These are phyloP conservation scores for Clavulina sp. DNA, from an alignment of 768 basidiomycete genomes.

Conservation along the genomic window DNA sequence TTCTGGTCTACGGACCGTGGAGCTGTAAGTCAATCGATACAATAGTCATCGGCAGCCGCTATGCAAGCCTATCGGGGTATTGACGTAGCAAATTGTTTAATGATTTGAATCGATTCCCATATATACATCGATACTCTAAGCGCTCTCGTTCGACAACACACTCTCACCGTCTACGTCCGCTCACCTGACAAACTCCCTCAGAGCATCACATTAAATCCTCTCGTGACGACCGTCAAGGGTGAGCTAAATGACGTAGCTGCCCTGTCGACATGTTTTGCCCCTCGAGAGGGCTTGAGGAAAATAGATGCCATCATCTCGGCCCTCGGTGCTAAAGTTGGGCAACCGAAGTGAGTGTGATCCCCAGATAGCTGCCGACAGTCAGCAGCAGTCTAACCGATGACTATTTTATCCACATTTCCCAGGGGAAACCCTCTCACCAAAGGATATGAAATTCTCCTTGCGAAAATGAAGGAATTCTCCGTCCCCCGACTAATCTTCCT, in stretches of 20 bases:
- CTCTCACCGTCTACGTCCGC: background rate
- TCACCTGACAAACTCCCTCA: conserved; percentile 2
- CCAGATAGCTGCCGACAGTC: too few relatives aligned
- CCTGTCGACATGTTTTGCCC: background rate
- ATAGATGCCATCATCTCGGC: background rate
- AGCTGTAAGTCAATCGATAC: too few relatives aligned
- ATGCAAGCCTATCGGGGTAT: too few relatives aligned
- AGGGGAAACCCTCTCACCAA: background rate
- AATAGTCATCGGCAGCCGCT: too few relatives aligned
- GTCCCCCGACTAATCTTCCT: background rate
- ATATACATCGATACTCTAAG: background rate
- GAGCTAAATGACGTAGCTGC: background rate
- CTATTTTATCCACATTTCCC: too few relatives aligned
- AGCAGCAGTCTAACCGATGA: too few relatives aligned
- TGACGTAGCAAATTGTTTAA: background rate
- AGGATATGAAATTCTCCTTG: background rate
- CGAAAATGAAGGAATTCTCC: background rate
- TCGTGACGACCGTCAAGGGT: background rate
- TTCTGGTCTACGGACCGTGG: background rate
- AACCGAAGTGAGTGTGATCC: too few relatives aligned
- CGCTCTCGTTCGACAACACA: background rate
- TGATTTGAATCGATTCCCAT: background rate
- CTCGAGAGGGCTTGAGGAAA: background rate
- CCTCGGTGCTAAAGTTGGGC: background rate
- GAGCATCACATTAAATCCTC: background rate